Evolutionary conservation across 805 yeast species (phyloP), one percentile per base, ranked within the genome.

Genomic region (Monosporozyma solicola): DNA sequence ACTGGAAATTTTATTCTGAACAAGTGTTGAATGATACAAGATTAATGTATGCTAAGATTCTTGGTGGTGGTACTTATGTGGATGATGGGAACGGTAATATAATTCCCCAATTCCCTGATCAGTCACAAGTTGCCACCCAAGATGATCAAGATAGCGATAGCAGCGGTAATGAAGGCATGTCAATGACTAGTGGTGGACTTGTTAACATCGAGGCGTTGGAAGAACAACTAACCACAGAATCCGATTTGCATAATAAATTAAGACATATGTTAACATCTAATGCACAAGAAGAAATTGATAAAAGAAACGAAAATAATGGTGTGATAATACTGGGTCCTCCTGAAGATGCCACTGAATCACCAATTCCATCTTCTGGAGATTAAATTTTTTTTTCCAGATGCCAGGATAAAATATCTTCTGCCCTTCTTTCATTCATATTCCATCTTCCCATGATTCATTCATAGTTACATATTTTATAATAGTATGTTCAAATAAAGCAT

Each of bases 241-340:
- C 62, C 8, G 70, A 65, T 44, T 31, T 66, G 31, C 69, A 66
- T 49, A 56, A 58, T 9, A 68, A 67, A 51, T 49, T 69, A 39
- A 61, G 62, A 48, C 57, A 61, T 20, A 58, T 63, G 54, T 52
- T 69, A 44, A 59, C 66, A 15, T 57, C 59, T 10, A 55, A 59
- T 49, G 52, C 66, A 13, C 61, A 59, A 53, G 56, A 59, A 16
- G 66, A 63, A 24, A 61, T 69, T 7, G 67, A 64, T 48, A 55
- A 54, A 29, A 55, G 58, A 29, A 68, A 68, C 50, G 54, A 56
- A 48, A 54, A 58, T 31, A 66, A 68, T 29, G 72, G 72, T 20
- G 72, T 68, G 1, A 65, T 68, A 16, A 57, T 68, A 25, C 49
- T 68, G 35, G 69, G 68, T 5, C 67, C 67, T 32, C 61, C 69